These are phyloP conservation scores for Caloboletus inedulis DNA, from an alignment of 1,284 basidiomycete species.

Conservation along the genomic window DNA sequence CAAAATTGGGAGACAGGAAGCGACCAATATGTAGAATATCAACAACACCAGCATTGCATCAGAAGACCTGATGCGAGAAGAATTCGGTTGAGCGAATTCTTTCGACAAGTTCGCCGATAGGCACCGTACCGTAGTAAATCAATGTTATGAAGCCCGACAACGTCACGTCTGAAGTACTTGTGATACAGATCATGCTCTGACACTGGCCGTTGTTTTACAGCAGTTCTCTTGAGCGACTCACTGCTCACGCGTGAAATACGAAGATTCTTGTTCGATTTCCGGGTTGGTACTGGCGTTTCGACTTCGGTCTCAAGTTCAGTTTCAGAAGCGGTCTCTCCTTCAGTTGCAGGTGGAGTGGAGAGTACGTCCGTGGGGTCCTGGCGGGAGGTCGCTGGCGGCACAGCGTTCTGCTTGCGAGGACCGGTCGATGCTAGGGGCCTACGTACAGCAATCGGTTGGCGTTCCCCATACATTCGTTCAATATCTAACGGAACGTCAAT, in stretches of 20 bases:
- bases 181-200: constrained; percentile 89
- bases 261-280: constrained; percentile 2
- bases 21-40: constrained; percentile 51
- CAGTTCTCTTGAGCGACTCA: constrained; percentile 6
- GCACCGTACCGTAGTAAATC: constrained; percentile 75
- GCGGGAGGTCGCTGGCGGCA: constrained; percentile 1
- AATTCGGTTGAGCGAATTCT: constrained; percentile 25
- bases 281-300: constrained; percentile 45
- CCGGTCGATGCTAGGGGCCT: constrained; percentile 50
- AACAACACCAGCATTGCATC: constrained; percentile 67
- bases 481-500: constrained; percentile 63
- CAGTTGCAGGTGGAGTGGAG: constrained; percentile 65
- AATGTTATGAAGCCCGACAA: constrained; percentile 77
- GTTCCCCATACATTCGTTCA: constrained; percentile 86
- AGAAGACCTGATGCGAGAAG: constrained; percentile 44
- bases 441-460: constrained; percentile 81
- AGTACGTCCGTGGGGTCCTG: constrained; percentile 15
- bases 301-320: constrained; percentile 67
- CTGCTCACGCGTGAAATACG: not conserved
- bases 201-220: constrained; percentile 28
- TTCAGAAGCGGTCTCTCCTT: constrained; percentile 70
- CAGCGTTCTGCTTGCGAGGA: constrained; percentile 10
- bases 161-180: constrained; percentile 88
- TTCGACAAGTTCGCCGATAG: not conserved
- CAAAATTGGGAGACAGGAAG: constrained; percentile 45